phyloP scores from a whole-genome alignment of 2,329 filamentous ascomycete species.

The Graphilbum fragrans region DNA sequence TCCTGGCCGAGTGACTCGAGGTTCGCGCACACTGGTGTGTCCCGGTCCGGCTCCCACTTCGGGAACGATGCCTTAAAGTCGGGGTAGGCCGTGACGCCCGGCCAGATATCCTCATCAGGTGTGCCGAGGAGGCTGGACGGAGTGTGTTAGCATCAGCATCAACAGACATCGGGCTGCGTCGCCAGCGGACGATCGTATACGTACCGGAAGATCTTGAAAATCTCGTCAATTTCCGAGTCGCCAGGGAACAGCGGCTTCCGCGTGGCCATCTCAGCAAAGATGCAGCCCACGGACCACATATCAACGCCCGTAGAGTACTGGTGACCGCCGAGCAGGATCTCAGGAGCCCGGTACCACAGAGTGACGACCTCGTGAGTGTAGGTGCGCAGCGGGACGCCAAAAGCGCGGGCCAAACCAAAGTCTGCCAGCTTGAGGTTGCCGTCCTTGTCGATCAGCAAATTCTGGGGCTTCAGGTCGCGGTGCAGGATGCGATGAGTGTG shows the following conservation, averaged over 20 bases:
- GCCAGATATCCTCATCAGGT: slow-evolving; percentile 68
- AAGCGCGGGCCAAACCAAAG: slow-evolving; percentile 78
- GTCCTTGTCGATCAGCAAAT: slow-evolving; percentile 72
- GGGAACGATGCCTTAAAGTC: slow-evolving; percentile 85
- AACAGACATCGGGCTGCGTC: too few species aligned
- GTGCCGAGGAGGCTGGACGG: slow-evolving; percentile 60
- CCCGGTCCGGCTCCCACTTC: slow-evolving; percentile 65
- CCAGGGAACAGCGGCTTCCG: slow-evolving; percentile 81
- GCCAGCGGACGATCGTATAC: slow-evolving; percentile 10
- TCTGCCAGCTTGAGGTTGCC: slow-evolving; percentile 79
- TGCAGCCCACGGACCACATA: slow-evolving; percentile 86
- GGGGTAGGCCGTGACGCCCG: slow-evolving; percentile 76
- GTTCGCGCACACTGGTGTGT: slow-evolving; percentile 50
- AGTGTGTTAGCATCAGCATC: neutral
- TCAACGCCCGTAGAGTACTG: slow-evolving; percentile 90
- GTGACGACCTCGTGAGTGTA: slow-evolving; percentile 91
- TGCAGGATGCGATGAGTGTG: slow-evolving; percentile 76
- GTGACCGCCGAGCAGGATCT: slow-evolving; percentile 75
- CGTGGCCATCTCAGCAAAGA: slow-evolving; percentile 89
- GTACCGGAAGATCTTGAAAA: slow-evolving; percentile 87
- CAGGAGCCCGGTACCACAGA: slow-evolving; percentile 77
- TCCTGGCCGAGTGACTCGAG: slow-evolving; percentile 62
- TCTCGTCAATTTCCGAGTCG: slow-evolving; percentile 85
- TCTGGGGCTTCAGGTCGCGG: slow-evolving; percentile 78
- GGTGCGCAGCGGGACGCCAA: slow-evolving; percentile 75